Base-by-base conservation (phyloP, 139 green algal species). In the Chlamydomonas eustigma region DNA sequence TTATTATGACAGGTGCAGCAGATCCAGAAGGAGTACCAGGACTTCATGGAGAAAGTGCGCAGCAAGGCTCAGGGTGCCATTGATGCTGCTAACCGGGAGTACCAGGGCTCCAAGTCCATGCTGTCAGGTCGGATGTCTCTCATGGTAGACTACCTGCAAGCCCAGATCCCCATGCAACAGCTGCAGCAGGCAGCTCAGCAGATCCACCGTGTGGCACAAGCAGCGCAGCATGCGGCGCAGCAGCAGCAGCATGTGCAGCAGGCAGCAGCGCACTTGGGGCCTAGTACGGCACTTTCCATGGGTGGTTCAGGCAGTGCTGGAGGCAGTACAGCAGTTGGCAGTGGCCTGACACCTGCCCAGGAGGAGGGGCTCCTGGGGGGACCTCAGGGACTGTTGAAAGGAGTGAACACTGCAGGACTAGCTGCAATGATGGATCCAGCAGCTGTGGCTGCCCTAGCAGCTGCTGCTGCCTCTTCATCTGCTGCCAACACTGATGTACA, bases 11-110 rank as follows among this genome's bases (percentile, higher is more conserved):
- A 83, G 78, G 78, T 93, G 36, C 86, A 90, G 78, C 85, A 87
- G 69, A 91, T 94, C 75, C 90, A 94, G 81, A 88, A 91, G 32
- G 90, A 95, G 82, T 95, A 94, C 82, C 90, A 93, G 81, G 82
- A 87, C n/a, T 92, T 88, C 80, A 95, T 95, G 91, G 90, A 95
- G 84, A 76, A 80, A 2, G 86, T 96, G 67, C 87, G 91, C 28
- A 86, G 78, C 76, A 88, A 90, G 78, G 91, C 91, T 6, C 91
- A 95, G 80, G 75, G 76, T 12, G 91, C 91, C 18, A 94, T 96
- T 25, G 91, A 96, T 77, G 69, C 84, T 33, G 91, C 91, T 73
- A 96, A 96, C 80, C 80, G 84, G 4, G 79, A 89, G 34, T 96
- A 92, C 80, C 86, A 90, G 77, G 73, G 76, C 64, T 51, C 81